A percentile compares a stretch with the other conserved stretches of the same genome.
Evolutionary conservation across 495 filamentous ascomycete genomes (phyloP).

Genomic region (Parachaetomium inaequale): DNA sequence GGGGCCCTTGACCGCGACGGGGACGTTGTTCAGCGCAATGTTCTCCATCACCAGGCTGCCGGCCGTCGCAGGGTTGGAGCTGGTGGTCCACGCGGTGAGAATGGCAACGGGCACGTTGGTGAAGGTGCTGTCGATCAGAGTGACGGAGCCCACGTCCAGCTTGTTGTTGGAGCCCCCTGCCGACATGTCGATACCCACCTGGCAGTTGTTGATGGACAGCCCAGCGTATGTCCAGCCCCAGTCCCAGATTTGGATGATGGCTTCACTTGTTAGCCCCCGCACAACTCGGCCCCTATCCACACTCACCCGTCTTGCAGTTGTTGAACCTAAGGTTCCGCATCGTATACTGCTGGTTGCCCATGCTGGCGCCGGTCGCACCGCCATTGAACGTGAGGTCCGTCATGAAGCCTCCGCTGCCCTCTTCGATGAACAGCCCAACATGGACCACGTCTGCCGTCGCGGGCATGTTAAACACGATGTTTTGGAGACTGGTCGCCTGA

Average conservation of each 20-base stretch:
- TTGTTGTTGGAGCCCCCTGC: conserved; percentile 41
- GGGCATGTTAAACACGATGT: conserved; percentile 70
- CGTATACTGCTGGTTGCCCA: conserved; percentile 82
- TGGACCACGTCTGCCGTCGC: conserved; percentile 57
- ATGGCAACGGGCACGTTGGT: conserved; percentile 66
- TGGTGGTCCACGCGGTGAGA: conserved; percentile 57
- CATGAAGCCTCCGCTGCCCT: conserved; percentile 65
- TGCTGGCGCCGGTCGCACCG: conserved; percentile 58
- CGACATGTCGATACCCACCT: conserved; percentile 71
- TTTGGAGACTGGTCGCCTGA: conserved; percentile 73
- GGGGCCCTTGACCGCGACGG: conserved; percentile 56
- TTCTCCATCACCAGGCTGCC: conserved; percentile 63
- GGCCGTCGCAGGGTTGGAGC: conserved; percentile 47
- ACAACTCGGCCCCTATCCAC: no score
- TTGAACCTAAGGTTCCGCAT: conserved; percentile 69
- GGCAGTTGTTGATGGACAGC: conserved; percentile 63
- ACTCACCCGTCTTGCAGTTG: conserved; percentile 52
- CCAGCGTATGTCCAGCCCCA: conserved; percentile 57
- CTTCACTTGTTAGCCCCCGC: conserved; percentile 37
- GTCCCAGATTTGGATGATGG: conserved; percentile 53
- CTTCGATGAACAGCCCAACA: conserved; percentile 72
- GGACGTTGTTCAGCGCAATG: conserved; percentile 57
- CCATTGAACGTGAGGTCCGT: conserved; percentile 64
- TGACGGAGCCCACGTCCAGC: conserved; percentile 54
- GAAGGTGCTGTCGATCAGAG: conserved; percentile 69